Base-by-base conservation (phyloP, 192 early-diverging fungal genomes). In the Phlyctochytrium planicorne region DNA sequence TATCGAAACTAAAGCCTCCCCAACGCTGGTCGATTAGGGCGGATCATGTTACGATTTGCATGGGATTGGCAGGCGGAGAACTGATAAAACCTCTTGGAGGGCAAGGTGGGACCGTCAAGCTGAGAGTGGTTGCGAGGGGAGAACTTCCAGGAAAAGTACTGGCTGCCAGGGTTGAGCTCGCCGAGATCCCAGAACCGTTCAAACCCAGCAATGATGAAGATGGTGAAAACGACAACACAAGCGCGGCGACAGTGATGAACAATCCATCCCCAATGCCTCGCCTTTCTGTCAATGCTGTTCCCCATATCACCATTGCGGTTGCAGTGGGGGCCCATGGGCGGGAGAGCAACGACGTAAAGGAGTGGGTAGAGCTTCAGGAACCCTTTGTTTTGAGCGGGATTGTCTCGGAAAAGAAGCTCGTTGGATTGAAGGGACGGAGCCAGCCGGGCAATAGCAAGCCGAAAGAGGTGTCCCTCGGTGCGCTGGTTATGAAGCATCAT, bases 231-330 rank as follows among this genome's bases (percentile, higher is more conserved):
- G 40, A 6, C 10, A 20, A 6, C 10, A 47, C 40, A 20, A 6
- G 40, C 40, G 40, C 40, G 6, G 10, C 55, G 25, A 14, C 55
- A 12, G 10, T 25, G 35, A 20, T 20, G 29, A 24, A 34, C 27
- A n/a, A 29, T 40, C n/a, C n/a, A n/a, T n/a, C n/a, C n/a, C n/a
- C n/a, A n/a, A n/a, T n/a, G n/a, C 68, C 63, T 2, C 34, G 65
- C 17, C 36, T 68, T 6, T 75, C 78, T 25, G 60, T 59, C 0
- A 76, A 78, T 60, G 67, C 37, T 34, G 71, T 61, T 2, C 75
- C 77, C 24, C 82, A 84, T 67, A 69, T 78, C 66, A 81, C 78
- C 17, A 25, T 84, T 12, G 31, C 34, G 57, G 68, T 80, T 20
- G 30, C 35, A 3, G 65, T 67, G 3, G 63, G 30, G 29, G 59